Percentiles rank a stretch among this genome's conserved stretches.
Evolutionary conservation across 306 rosid species (phyloP).

Genomic region (Alnus glutinosa): DNA sequence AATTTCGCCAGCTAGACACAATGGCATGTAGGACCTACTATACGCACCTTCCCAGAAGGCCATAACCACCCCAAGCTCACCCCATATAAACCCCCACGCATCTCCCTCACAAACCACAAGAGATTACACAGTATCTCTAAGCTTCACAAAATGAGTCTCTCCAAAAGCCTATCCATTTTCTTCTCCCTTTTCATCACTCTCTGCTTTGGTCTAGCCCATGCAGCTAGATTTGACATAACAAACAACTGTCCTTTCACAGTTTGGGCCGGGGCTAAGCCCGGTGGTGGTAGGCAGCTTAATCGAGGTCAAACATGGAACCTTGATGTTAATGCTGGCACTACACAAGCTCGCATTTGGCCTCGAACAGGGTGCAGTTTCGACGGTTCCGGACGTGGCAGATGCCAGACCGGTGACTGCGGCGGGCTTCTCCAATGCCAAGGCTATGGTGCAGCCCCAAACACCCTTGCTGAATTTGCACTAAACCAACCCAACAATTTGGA

Average conservation of each 20-base stretch:
- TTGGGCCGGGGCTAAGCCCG: constrained; percentile 57
- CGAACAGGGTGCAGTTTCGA: constrained; percentile 70
- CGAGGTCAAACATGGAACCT: constrained; percentile 41
- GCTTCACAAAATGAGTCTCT: constrained; percentile 12
- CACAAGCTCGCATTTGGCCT: constrained; percentile 59
- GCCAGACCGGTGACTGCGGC: constrained; percentile 68
- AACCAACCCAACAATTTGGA: constrained; percentile 49
- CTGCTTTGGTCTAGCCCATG: constrained; percentile 18
- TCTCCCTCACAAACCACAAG: no score
- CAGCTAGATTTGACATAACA: constrained; percentile 38
- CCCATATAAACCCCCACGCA: not conserved
- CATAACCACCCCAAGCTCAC: not conserved
- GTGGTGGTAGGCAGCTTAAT: constrained; percentile 51
- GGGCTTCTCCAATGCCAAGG: constrained; percentile 44
- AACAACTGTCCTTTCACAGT: constrained; percentile 58
- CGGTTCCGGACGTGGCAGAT: constrained; percentile 41
- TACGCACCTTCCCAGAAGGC: not conserved
- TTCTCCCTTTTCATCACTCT: constrained; percentile 26
- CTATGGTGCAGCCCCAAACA: constrained; percentile 52
- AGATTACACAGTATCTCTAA: not conserved
- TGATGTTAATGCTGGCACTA: constrained; percentile 33
- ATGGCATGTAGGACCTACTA: no score
- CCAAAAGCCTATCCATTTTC: not conserved
- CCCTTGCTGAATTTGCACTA: constrained; percentile 54
- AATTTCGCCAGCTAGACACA: no score